These are phyloP conservation scores for Thelonectria rubi DNA, from an alignment of 2,329 filamentous ascomycete species.

Conservation along the genomic window DNA sequence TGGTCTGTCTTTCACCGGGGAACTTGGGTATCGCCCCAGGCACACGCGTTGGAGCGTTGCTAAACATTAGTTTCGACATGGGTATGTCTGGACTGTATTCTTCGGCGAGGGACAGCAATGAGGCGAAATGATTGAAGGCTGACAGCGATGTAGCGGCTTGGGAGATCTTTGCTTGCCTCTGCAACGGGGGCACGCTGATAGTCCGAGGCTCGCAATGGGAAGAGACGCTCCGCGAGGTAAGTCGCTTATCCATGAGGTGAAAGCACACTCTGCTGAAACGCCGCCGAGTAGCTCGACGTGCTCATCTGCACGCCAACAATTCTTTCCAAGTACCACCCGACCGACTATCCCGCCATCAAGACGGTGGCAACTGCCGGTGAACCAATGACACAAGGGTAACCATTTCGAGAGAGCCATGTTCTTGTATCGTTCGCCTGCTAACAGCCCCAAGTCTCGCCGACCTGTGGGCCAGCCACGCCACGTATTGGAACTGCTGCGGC, in stretches of 20 bases:
- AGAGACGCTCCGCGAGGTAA: slow-evolving; percentile 55
- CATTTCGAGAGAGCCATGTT: neutral
- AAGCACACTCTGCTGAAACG: slow-evolving; percentile 5
- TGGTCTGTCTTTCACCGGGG: slow-evolving; percentile 60
- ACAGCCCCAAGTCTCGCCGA: slow-evolving; percentile 57
- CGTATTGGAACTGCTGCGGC: slow-evolving; percentile 66
- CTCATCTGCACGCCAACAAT: slow-evolving; percentile 66
- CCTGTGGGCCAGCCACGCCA: slow-evolving; percentile 59
- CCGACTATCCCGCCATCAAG: slow-evolving; percentile 60
- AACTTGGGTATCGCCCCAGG: slow-evolving; percentile 60
- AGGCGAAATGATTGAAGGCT: slow-evolving; percentile 8
- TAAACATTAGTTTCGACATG: slow-evolving; percentile 70
- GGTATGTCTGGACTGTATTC: slow-evolving; percentile 54
- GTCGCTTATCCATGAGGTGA: slow-evolving; percentile 5
- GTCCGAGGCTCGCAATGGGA: slow-evolving; percentile 61
- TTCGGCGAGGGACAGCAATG: neutral
- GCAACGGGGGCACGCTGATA: slow-evolving; percentile 66
- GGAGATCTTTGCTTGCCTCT: slow-evolving; percentile 66
- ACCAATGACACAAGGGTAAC: slow-evolving; percentile 56
- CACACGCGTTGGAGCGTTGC: slow-evolving; percentile 62
- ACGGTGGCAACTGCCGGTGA: slow-evolving; percentile 65
- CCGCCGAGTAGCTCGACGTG: slow-evolving; percentile 56
- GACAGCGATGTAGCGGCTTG: slow-evolving; percentile 58
- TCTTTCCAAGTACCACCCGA: slow-evolving; percentile 58
- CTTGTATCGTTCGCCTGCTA: slow-evolving; percentile 10